Base-by-base conservation (phyloP, 169 alveolate genomes). In the Cytauxzoon felis region DNA sequence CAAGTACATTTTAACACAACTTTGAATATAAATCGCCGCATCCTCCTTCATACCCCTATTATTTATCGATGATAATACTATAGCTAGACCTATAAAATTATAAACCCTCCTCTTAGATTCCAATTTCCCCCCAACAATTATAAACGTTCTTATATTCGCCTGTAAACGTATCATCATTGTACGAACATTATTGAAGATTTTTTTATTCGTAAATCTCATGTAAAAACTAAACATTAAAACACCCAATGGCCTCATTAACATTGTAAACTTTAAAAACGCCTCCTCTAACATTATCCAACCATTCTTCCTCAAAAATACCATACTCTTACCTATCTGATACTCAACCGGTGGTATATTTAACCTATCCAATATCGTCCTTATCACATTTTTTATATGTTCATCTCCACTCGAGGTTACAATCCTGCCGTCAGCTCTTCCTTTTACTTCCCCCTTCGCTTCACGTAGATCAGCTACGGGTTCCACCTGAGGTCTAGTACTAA, bases 251-350 rank as follows among this genome's bases (percentile, higher is more conserved):
- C 61, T 67, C 13, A 71, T 32, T 21, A 66, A 48, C 49, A 59
- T 45, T 19, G 54, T 33, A 27, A 56, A 64, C 54, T 76, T 59
- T 9, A 64, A 41, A 38, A 53, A 67, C n/a, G 56, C 61, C 73
- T 64, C 45, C 50, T 76, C 86, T 26, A 76, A 62, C 9, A 76
- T 34, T 59, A 76, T 76, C 86, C 86, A 76, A 32, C 81, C 86
- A 48, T 57, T 76, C 42, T 76, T 76, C 68, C 54, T 64, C 50
- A 76, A 36, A 43, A 76, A 76, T 2, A 76, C 59, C 75, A 40
- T 76, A 26, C 60, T 65, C 18, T 62, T 19, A 9, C 86, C 86
- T 8, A 76, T 30, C 41, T 60, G 80, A 26, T 76, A 76, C 23
- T 64, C 86, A 16, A 24, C 24, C 8, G 27, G 59, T 23, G 72